Conservation (phyloP, 257 asterid genomes). For the Mitragyna speciosa region DNA sequence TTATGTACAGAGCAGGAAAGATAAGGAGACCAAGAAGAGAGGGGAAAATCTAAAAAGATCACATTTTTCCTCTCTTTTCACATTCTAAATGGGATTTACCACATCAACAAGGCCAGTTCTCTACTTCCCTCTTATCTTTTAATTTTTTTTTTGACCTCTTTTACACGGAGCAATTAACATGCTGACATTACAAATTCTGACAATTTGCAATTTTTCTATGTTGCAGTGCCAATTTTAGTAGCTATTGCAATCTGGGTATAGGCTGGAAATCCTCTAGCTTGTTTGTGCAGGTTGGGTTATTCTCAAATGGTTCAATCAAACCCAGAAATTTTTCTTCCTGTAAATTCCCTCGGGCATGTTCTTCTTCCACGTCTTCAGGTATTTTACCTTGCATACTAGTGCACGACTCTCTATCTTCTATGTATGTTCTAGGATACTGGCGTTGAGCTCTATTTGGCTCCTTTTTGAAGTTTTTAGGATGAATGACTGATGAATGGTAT, state of each 20-base stretch:
- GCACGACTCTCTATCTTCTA: conserved; percentile 8
- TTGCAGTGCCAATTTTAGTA: conserved; percentile 40
- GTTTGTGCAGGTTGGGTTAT: conserved; percentile 39
- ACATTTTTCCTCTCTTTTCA: neutral
- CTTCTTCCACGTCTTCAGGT: conserved; percentile 48
- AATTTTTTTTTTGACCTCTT: neutral
- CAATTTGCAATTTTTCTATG: conserved; percentile 7
- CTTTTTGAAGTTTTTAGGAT: neutral
- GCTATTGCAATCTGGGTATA: conserved; percentile 32
- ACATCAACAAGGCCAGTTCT: conserved; percentile 40
- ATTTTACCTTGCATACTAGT: conserved; percentile 20
- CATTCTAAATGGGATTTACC: conserved; percentile 45
- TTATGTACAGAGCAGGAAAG: neutral
- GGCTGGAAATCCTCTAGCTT: conserved; percentile 58
- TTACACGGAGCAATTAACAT: neutral
- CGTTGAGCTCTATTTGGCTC: neutral
- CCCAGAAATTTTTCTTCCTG: conserved; percentile 28
- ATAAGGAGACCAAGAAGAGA: neutral
- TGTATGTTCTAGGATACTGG: neutral
- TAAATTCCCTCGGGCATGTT: conserved; percentile 42
- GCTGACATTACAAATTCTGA: neutral
- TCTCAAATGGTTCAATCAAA: conserved; percentile 23
- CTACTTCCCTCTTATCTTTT: conserved; percentile 1
- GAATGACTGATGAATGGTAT: neutral
- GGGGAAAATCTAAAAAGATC: neutral